A percentile compares a stretch with the other conserved stretches of the same genome.
phyloP scores from a whole-genome alignment of 495 filamentous ascomycete species.

The Penicillium turbatum region DNA sequence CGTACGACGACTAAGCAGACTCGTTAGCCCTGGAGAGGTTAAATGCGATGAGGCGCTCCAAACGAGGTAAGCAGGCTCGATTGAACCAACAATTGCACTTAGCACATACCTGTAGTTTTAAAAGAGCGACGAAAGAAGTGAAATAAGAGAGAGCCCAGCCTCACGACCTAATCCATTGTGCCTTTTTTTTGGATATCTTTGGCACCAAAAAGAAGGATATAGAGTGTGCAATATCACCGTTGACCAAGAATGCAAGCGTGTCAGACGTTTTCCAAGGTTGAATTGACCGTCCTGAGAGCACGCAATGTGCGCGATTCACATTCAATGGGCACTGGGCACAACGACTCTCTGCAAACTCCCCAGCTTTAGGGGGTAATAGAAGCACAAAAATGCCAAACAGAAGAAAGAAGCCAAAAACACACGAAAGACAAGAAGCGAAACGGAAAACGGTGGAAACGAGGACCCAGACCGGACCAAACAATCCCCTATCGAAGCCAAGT shows the following conservation, averaged over 20 bases:
- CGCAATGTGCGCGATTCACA: neutral
- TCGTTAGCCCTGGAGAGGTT: no score
- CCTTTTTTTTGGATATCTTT: slow-evolving; percentile 3
- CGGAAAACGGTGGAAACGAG: slow-evolving; percentile 17
- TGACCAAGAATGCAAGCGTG: slow-evolving; percentile 7
- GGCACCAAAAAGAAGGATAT: neutral
- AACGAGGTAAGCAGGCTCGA: neutral
- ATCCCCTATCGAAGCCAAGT: slow-evolving; percentile 26
- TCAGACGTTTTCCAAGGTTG: neutral
- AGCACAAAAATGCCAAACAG: neutral
- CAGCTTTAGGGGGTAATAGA: neutral
- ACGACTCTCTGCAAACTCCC: neutral
- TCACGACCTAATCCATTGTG: slow-evolving; percentile 20
- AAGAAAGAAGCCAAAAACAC: neutral
- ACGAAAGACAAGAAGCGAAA: slow-evolving; percentile 12
- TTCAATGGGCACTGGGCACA: neutral
- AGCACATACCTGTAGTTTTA: slow-evolving; percentile 13
- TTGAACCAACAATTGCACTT: neutral
- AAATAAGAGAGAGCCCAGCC: slow-evolving; percentile 3
- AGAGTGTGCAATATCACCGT: slow-evolving; percentile 6
- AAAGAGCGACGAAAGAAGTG: slow-evolving; percentile 12
- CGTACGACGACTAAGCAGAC: neutral
- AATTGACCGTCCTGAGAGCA: neutral
- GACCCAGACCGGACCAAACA: slow-evolving; percentile 21
- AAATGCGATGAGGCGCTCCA: neutral